These are phyloP conservation scores for Stachybotrys echinatus DNA, from an alignment of 2,329 filamentous ascomycete species.

Conservation along the genomic window DNA sequence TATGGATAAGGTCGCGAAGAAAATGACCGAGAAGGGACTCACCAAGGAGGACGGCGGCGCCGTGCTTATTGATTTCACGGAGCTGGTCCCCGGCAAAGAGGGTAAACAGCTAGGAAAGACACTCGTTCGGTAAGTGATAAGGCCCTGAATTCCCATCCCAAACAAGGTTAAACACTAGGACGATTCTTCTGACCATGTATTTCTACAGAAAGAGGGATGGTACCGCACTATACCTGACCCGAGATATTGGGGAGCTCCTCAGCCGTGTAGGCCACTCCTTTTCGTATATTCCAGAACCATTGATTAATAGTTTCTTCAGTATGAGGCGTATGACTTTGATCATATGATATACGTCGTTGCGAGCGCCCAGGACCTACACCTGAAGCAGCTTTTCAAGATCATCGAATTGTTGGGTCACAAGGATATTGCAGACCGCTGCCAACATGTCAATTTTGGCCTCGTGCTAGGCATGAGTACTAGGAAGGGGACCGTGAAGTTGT, in stretches of 20 bases:
- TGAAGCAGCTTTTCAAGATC: constrained; percentile 73
- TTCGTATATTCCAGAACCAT: not conserved
- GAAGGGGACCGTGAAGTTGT: constrained; percentile 69
- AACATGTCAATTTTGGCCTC: constrained; percentile 73
- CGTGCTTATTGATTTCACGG: constrained; percentile 65
- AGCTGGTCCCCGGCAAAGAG: constrained; percentile 59
- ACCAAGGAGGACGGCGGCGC: constrained; percentile 68
- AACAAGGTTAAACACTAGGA: not conserved
- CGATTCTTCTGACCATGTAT: no score
- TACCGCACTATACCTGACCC: constrained; percentile 71
- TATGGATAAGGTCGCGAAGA: constrained; percentile 59
- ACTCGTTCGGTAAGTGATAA: constrained; percentile 46
- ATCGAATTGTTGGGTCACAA: constrained; percentile 65
- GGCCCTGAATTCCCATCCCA: not conserved
- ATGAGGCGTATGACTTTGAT: constrained; percentile 62
- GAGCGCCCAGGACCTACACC: constrained; percentile 65
- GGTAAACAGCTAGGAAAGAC: constrained; percentile 67
- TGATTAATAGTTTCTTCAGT: not conserved
- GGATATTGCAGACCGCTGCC: constrained; percentile 62
- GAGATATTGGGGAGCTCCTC: constrained; percentile 71
- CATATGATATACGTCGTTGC: constrained; percentile 79
- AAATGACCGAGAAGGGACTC: constrained; percentile 59
- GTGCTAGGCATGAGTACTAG: constrained; percentile 67
- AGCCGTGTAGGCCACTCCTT: constrained; percentile 37
- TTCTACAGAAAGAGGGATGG: constrained; percentile 59